Evolutionary conservation across 2,329 filamentous ascomycete species (phyloP).

Genomic region (Lizonia empirigonia): DNA sequence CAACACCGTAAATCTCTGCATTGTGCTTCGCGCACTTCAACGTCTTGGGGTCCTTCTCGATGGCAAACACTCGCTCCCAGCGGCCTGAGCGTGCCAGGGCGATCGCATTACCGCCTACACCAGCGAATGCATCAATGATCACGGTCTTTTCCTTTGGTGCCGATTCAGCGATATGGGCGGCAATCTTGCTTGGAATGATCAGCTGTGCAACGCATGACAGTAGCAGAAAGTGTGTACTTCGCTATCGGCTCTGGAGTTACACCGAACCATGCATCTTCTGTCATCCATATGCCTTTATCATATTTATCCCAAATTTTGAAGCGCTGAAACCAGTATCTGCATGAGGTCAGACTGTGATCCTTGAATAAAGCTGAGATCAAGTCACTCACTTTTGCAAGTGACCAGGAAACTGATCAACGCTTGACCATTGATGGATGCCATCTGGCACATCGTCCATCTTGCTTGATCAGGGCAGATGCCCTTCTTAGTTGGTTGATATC

Average conservation of each 20-base stretch:
- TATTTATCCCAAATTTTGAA: constrained; percentile 87
- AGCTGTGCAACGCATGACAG: background rate
- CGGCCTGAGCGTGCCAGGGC: constrained; percentile 83
- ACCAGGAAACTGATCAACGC: constrained; percentile 73
- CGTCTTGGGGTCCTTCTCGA: constrained; percentile 81
- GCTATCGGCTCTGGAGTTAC: constrained; percentile 94
- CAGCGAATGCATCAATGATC: constrained; percentile 87
- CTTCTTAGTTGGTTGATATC: no score
- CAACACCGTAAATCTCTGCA: constrained; percentile 81
- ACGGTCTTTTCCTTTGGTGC: constrained; percentile 63
- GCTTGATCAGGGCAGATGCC: background rate
- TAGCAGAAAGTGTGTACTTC: constrained; percentile 57
- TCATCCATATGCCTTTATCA: constrained; percentile 86
- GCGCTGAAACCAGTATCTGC: constrained; percentile 87
- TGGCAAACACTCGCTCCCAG: constrained; percentile 84
- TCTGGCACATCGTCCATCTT: constrained; percentile 31
- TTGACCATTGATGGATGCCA: constrained; percentile 71
- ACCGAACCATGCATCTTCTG: constrained; percentile 94
- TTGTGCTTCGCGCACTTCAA: constrained; percentile 93
- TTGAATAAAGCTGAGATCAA: background rate
- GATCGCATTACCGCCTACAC: constrained; percentile 91
- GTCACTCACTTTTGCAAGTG: constrained; percentile 78
- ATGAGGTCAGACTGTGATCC: background rate
- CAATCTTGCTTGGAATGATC: constrained; percentile 65
- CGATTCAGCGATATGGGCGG: constrained; percentile 68